Conservation (phyloP, 768 basidiomycete species). For the Auriculariales sp. region DNA sequence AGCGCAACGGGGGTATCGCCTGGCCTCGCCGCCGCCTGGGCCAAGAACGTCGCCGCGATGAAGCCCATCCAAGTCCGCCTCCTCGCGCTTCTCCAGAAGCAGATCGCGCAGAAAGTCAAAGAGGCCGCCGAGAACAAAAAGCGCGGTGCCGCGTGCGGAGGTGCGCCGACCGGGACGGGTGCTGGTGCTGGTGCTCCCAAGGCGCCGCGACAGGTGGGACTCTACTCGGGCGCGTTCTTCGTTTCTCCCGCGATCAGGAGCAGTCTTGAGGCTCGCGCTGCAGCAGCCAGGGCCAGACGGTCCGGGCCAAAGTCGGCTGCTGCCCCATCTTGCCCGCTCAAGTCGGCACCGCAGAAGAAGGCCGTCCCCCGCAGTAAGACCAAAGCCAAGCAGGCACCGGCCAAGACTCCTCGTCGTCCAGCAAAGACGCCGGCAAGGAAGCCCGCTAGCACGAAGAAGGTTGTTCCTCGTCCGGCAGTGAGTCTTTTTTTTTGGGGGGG, state of each 20-base stretch:
- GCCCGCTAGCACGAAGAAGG: background rate
- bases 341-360: background rate
- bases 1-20: background rate
- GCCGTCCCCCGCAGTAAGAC: background rate
- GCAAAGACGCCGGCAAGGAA: background rate
- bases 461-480: background rate
- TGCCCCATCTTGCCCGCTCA: background rate
- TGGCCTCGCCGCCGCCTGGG: background rate
- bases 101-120: background rate
- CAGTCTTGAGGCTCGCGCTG: background rate
- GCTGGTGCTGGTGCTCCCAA: background rate
- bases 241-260: background rate
- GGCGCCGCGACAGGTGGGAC: background rate
- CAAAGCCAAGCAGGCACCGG: background rate
- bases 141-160: background rate
- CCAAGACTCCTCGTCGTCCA: background rate
- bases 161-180: background rate
- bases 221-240: background rate
- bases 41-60: background rate
- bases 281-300: background rate
- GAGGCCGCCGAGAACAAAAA: background rate
- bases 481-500: background rate
- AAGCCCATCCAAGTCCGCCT: background rate
- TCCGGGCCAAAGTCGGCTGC: background rate
- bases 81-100: background rate